phyloP scores from a whole-genome alignment of 1,284 basidiomycete genomes.

The Sphaerobolus stellatus region DNA sequence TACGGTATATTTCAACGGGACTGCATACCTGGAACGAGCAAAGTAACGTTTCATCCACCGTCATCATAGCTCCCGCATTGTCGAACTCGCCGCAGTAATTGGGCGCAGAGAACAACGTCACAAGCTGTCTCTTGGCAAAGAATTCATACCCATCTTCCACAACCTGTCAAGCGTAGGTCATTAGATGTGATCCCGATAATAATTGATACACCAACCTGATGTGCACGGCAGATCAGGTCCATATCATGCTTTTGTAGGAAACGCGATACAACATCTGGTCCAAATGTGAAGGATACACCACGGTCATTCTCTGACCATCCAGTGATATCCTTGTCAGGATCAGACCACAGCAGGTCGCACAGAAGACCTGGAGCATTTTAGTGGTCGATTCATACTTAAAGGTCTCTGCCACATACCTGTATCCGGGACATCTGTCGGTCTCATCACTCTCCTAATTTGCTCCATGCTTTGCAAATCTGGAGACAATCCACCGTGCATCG shows the following conservation, averaged over 20 bases:
- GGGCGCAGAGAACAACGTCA: slow-evolving; percentile 96
- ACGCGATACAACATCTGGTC: slow-evolving; percentile 94
- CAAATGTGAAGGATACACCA: slow-evolving; percentile 98
- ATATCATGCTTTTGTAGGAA: slow-evolving; percentile 99
- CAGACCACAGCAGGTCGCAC: slow-evolving; percentile 97
- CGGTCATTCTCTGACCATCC: slow-evolving; percentile 99
- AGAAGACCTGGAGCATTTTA: slow-evolving; percentile 76
- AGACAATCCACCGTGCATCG: slow-evolving; percentile 90
- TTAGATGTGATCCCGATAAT: background rate
- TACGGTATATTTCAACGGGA: slow-evolving; percentile 1
- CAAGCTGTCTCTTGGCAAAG: slow-evolving; percentile 96
- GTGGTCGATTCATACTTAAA: no score
- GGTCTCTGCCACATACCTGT: slow-evolving; percentile 60
- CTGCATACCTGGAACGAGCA: slow-evolving; percentile 91
- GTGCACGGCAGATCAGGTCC: slow-evolving; percentile 98
- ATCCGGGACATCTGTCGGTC: slow-evolving; percentile 98
- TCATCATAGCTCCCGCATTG: slow-evolving; percentile 99
- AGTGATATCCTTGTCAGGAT: slow-evolving; percentile 99
- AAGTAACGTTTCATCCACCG: slow-evolving; percentile 94
- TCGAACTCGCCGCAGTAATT: slow-evolving; percentile 99
- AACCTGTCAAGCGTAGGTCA: slow-evolving; percentile 55
- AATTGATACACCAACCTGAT: slow-evolving; percentile 65
- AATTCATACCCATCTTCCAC: slow-evolving; percentile 99
- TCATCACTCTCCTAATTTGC: slow-evolving; percentile 98
- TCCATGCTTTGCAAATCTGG: slow-evolving; percentile 99